Evolutionary conservation across 371 early-diverging fungal species (phyloP), one percentile per base, ranked within the genome.

Genomic region (Syncephalis plumigaleata): DNA sequence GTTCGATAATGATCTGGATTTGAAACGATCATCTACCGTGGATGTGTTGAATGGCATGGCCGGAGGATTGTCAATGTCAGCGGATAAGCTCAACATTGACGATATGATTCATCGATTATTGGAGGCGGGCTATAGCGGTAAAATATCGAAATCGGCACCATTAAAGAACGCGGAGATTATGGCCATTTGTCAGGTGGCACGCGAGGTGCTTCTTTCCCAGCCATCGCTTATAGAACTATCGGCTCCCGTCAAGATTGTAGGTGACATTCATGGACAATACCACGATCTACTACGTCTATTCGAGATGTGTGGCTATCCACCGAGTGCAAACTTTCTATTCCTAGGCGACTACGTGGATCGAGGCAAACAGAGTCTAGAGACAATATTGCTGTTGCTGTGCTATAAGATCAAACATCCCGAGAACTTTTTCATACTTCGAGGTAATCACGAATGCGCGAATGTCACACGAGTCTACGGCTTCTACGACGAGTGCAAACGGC

Each of bases 281-380:
- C 68, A 79, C 2, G 97, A 94, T 60, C 68, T 95, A 46, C 65
- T 91, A 55, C 73, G 87, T 45, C 61, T 94, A 36, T 98, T 91
- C 64, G 93, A 86, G 60, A 79, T 75, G 80, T 84, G 81, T 62
- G 98, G 86, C 13, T 92, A 79, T 66, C 98, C 84, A 50, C 97
- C 83, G 2, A 69, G 65, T 42, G 72, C 81, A 57, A 94, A 87
- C 70, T 96, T 88, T 56, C 65, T 98, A 45, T 94, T 98, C 55
- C 62, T 98, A 44, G 96, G 97, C n/a, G 99, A 98, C 61, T 98
- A 98, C 68, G 98, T 98, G 1, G 95, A 98, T 65, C 77, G 98
- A 46, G 98, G 98, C 31, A 92, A 91, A 63, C 91, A 93, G 65
- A 81, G 82, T 52, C 60, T 98, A 36, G 98, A 98, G 64, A 96